phyloP scores from a whole-genome alignment of 75 land plant genomes.

The Ceratopteris richardii region DNA sequence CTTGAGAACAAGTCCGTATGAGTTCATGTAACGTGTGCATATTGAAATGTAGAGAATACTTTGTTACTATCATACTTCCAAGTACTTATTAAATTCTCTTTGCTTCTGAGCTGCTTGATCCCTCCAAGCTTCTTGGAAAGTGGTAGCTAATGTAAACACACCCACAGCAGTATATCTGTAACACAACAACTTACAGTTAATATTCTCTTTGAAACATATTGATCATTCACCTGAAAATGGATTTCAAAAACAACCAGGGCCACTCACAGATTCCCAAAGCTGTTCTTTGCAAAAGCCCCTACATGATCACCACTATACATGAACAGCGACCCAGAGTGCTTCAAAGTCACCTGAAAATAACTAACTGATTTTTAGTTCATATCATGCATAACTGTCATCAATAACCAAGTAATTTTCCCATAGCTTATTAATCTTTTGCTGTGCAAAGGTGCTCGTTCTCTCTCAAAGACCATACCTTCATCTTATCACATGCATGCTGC shows the following conservation, averaged over 20 bases:
- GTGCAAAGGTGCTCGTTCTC: too few relatives aligned
- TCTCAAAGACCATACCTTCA: too few relatives aligned
- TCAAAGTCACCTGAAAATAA: slow-evolving; percentile 45
- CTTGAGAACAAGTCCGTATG: too few relatives aligned
- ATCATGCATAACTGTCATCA: too few relatives aligned
- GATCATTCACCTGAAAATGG: neutral
- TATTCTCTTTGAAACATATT: neutral
- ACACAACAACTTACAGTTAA: neutral
- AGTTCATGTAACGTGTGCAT: too few relatives aligned
- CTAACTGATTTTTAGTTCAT: too few relatives aligned
- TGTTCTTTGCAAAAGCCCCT: slow-evolving; percentile 92
- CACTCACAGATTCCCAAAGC: slow-evolving; percentile 80
- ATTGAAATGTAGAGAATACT: too few relatives aligned
- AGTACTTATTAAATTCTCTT: slow-evolving; percentile 52
- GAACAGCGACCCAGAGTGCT: slow-evolving; percentile 97
- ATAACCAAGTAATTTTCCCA: too few relatives aligned
- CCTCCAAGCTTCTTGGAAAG: slow-evolving; percentile 88
- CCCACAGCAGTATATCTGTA: slow-evolving; percentile 80
- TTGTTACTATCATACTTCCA: neutral
- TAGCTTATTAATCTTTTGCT: too few relatives aligned
- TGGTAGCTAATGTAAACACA: slow-evolving; percentile 76
- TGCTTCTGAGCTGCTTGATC: slow-evolving; percentile 65
- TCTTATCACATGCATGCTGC: too few relatives aligned
- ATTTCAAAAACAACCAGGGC: neutral
- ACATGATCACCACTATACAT: slow-evolving; percentile 93